Conservation (phyloP, 2,329 filamentous ascomycete genomes). For the Fusarium virguliforme region DNA sequence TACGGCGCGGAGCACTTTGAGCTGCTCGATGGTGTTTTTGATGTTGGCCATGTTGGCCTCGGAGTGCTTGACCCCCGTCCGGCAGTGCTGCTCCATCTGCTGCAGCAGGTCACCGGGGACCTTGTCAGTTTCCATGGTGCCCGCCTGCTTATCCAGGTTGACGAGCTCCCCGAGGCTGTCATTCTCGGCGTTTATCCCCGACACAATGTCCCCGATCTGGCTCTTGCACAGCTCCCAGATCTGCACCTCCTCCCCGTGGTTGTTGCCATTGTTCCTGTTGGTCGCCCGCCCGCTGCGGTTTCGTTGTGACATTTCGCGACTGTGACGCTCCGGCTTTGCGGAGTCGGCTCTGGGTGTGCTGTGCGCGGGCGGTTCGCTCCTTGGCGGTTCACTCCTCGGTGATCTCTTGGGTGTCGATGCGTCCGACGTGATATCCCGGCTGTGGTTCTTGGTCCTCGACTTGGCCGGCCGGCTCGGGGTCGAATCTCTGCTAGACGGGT, state of each 20-base stretch:
- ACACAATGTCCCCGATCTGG: slow-evolving; percentile 59
- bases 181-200: slow-evolving; percentile 61
- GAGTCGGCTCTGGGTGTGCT: slow-evolving; percentile 46
- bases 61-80: slow-evolving; percentile 61
- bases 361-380: slow-evolving; percentile 38
- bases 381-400: too few relatives aligned
- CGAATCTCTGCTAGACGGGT: slow-evolving; percentile 50
- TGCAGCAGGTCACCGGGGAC: slow-evolving; percentile 58
- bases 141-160: slow-evolving; percentile 60
- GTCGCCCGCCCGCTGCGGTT: slow-evolving; percentile 63
- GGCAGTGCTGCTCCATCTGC: slow-evolving; percentile 62
- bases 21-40: slow-evolving; percentile 60
- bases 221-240: slow-evolving; percentile 62
- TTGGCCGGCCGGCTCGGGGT: slow-evolving; percentile 47
- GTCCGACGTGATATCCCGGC: slow-evolving; percentile 41
- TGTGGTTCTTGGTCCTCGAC: slow-evolving; percentile 44
- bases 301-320: slow-evolving; percentile 60
- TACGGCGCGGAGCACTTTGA: slow-evolving; percentile 61
- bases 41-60: slow-evolving; percentile 59
- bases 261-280: slow-evolving; percentile 62
- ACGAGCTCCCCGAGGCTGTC: slow-evolving; percentile 60
- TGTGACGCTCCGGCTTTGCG: slow-evolving; percentile 44
- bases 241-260: slow-evolving; percentile 62
- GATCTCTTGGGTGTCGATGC: slow-evolving; percentile 47
- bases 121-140: slow-evolving; percentile 58